Evolutionary conservation across 108 stramenopile genomes (phyloP).

Genomic region (Pseudonitzschia multiseries): DNA sequence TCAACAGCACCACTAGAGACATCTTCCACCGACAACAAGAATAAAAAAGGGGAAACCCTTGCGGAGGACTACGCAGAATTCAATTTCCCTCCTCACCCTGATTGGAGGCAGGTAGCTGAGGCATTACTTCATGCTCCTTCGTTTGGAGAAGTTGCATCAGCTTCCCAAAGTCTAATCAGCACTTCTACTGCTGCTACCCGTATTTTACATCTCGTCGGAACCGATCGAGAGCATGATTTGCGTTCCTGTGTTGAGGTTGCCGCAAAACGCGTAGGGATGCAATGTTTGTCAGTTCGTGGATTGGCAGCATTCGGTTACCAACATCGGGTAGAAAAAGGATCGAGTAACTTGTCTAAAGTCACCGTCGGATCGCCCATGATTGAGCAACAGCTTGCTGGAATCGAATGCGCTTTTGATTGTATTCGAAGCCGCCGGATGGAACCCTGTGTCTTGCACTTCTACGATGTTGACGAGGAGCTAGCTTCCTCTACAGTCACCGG

Average conservation of each 20-base stretch:
- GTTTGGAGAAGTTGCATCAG: not conserved
- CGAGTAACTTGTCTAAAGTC: not conserved
- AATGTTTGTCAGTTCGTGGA: constrained; percentile 58
- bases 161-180: not conserved
- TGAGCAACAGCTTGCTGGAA: constrained; percentile 64
- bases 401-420: constrained; percentile 57
- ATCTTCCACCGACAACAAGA: not conserved
- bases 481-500: constrained; percentile 9
- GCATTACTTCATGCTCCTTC: constrained; percentile 16
- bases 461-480: constrained; percentile 62
- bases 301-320: constrained; percentile 63
- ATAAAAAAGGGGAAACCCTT: not conserved
- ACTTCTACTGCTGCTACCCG: constrained; percentile 6
- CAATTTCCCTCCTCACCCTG: constrained; percentile 29
- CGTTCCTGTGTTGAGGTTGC: constrained; percentile 56
- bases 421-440: constrained; percentile 44
- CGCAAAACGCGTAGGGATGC: constrained; percentile 61
- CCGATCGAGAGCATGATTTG: constrained; percentile 52
- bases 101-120: constrained; percentile 20
- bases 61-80: not conserved
- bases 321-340: not conserved
- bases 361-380: constrained; percentile 50
- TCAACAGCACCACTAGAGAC: not conserved
- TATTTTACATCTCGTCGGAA: constrained; percentile 63
- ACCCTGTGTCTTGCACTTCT: constrained; percentile 73